Evolutionary conservation across 140 eudicot species (phyloP).

Genomic region (Bidens hawaiensis): DNA sequence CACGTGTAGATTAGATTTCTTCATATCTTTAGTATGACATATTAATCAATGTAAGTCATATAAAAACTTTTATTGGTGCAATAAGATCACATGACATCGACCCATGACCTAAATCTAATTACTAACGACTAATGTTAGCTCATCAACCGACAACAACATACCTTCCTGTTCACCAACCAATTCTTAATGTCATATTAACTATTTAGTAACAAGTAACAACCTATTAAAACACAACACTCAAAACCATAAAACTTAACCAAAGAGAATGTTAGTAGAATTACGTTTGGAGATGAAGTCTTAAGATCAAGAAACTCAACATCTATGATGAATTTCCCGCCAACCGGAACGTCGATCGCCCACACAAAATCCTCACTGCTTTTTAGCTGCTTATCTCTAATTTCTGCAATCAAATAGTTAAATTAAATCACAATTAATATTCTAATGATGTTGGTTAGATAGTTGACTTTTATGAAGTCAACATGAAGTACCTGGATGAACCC

Average conservation of each 20-base stretch:
- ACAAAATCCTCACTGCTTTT: constrained; percentile 76
- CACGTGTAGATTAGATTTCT: too few relatives aligned
- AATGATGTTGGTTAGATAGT: neutral
- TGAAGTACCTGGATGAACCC: constrained; percentile 77
- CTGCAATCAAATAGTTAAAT: constrained; percentile 38
- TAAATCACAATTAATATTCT: too few relatives aligned
- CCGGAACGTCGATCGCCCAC: constrained; percentile 83
- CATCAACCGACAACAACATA: constrained; percentile 20
- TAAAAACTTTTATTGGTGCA: neutral
- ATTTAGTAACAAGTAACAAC: too few relatives aligned
- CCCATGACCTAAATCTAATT: constrained; percentile 18
- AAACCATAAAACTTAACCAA: neutral
- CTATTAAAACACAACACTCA: neutral
- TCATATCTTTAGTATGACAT: too few relatives aligned
- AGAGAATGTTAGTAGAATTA: constrained; percentile 19
- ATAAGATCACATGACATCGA: constrained; percentile 3
- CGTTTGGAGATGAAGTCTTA: constrained; percentile 59
- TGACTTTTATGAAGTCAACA: neutral
- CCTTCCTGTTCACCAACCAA: constrained; percentile 18
- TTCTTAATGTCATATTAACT: too few relatives aligned
- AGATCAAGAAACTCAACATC: constrained; percentile 93
- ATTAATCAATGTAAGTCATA: neutral
- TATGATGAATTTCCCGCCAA: constrained; percentile 80
- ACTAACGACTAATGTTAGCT: constrained; percentile 7
- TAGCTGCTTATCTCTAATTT: constrained; percentile 71